Percentiles rank a stretch among this genome's conserved stretches.
These are phyloP conservation scores for Eragrostis tef DNA, from an alignment of 202 grass and related monocot species.

Conservation along the genomic window DNA sequence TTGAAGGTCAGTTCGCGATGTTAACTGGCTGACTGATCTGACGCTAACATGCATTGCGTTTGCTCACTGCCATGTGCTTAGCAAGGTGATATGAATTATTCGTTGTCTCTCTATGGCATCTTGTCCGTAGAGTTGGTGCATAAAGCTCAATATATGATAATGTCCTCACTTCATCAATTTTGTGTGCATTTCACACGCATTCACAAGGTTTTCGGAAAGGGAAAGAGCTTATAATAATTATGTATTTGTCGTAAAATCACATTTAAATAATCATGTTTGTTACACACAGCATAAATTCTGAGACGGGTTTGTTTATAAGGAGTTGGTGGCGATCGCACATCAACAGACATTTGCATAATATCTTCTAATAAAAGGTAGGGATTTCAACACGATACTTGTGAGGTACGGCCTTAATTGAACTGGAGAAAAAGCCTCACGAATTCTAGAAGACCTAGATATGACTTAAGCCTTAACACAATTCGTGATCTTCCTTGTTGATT, in stretches of 20 bases:
- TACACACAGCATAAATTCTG: no score
- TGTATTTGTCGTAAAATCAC: no score
- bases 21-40: slow-evolving; percentile 27
- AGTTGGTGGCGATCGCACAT: no score
- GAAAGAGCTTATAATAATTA: no score
- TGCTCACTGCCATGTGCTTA: slow-evolving; percentile 8
- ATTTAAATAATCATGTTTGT: no score
- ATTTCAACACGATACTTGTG: no score
- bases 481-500: background rate
- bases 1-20: background rate
- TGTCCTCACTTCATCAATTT: background rate
- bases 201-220: no score
- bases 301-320: no score
- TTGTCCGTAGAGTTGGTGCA: slow-evolving; percentile 21
- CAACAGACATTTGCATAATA: no score
- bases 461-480: background rate
- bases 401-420: no score
- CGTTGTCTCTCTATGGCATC: background rate
- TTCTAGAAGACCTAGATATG: background rate
- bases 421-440: no score
- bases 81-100: background rate
- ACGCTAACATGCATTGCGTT: slow-evolving; percentile 13
- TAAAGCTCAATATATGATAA: background rate
- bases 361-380: no score
- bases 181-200: background rate